Evolutionary conservation across 2,329 filamentous ascomycete genomes (phyloP).

Genomic region (Lachnellula cervina): DNA sequence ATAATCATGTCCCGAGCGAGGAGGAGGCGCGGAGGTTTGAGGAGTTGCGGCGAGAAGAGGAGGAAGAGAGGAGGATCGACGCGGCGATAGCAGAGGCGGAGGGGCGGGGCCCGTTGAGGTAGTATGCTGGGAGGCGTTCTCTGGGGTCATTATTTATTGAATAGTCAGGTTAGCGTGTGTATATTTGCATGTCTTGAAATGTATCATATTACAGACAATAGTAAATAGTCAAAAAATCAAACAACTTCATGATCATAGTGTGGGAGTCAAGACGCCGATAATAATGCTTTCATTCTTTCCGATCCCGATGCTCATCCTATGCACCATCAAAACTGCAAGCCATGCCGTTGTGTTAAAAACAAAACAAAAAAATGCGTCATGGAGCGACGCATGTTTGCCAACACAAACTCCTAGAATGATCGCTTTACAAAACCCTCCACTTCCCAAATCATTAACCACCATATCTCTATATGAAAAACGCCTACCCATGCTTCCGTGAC

Average conservation of each 20-base stretch:
- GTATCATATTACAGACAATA: neutral
- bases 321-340: neutral
- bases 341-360: neutral
- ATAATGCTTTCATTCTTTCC: neutral
- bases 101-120: neutral
- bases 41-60: constrained; percentile 11
- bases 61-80: constrained; percentile 30
- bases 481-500: neutral
- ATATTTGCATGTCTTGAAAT: neutral
- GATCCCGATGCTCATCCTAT: neutral
- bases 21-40: constrained; percentile 21
- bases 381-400: neutral
- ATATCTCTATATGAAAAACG: neutral
- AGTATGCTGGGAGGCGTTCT: neutral
- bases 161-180: neutral
- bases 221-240: neutral
- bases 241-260: neutral
- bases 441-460: neutral
- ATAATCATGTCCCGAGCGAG: constrained; percentile 10
- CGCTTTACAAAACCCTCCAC: neutral
- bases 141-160: neutral
- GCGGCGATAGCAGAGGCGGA: constrained; percentile 28
- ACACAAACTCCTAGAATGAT: neutral
- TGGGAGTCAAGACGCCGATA: neutral
- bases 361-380: neutral